Percentiles rank a stretch among this genome's conserved stretches.
Conservation (phyloP, 208 protist species). For the Acanthamoeba royreba region DNA sequence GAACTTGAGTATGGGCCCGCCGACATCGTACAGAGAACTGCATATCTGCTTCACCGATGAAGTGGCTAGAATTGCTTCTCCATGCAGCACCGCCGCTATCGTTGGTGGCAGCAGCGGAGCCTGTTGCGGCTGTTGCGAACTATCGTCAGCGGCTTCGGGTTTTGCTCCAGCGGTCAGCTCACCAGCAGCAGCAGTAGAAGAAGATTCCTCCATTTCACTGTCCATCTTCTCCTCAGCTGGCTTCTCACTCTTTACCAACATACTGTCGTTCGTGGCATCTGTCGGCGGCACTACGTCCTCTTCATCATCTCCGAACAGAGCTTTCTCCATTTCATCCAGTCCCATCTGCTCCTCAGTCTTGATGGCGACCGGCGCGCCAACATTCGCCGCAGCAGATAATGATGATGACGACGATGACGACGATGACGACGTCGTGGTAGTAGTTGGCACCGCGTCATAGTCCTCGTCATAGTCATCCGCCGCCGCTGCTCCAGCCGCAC, state of each 20-base stretch:
- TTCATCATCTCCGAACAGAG: background rate
- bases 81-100: background rate
- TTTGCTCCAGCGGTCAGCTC: too few relatives aligned
- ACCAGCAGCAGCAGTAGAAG: too few relatives aligned
- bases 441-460: too few relatives aligned
- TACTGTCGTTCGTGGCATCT: background rate
- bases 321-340: background rate
- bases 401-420: background rate
- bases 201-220: too few relatives aligned
- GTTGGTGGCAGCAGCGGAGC: background rate
- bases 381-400: too few relatives aligned
- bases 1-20: slow-evolving; percentile 43
- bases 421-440: too few relatives aligned
- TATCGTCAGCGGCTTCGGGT: too few relatives aligned
- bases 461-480: background rate
- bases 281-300: background rate
- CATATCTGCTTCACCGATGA: slow-evolving; percentile 29
- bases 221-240: too few relatives aligned
- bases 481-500: background rate
- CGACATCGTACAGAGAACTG: background rate
- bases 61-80: background rate
- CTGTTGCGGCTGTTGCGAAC: background rate
- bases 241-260: too few relatives aligned
- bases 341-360: background rate
- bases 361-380: background rate